Evolutionary conservation across 371 early-diverging fungal genomes (phyloP), one percentile per base, ranked within the genome.

Genomic region (Rhizopus delemar): DNA sequence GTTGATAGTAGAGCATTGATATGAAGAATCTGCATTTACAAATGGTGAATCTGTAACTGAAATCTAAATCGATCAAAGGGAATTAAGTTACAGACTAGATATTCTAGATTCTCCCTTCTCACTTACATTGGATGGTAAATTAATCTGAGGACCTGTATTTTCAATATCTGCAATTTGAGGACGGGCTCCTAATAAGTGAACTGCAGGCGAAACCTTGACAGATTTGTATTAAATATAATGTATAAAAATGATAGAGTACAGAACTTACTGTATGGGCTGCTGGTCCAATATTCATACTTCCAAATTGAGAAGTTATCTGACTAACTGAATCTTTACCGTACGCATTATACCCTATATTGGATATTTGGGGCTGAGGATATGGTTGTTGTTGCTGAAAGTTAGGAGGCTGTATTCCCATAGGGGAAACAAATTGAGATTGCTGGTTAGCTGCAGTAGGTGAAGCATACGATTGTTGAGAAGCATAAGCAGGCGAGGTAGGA

Each of bases 1-100:
- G 56, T 93, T 95, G 22, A 98, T 62, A 3, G 98, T 98, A 52
- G 84, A 90, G 57, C 96, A 83, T 71, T 93, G 88, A 76, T 94
- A 91, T 5, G 85, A 81, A 12, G 91, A 85, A 36, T 87, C 85
- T 61, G 90, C 88, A 67, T 89, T 87, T 34, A 82, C 78, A 48
- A 72, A 63, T 12, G 83, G 85, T 31, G 90, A 88, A 53, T 86
- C 77, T n/a, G 89, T 90, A 52, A 89, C 81, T 6, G 89, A 70
- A 16, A 85, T 73, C 82, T 89, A 62, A 7, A 51, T 29, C 6
- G 15, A 36, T 41, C 8, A 29, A n/a, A 15, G 22, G 41, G 34
- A 22, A 22, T 22, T 22, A 22, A 22, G 2, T 22, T 22, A 22
- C 22, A 22, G 22, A 22, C 22, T 2, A 22, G 22, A 22, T 22